A percentile compares a stretch with the other conserved stretches of the same genome.
phyloP scores from a whole-genome alignment of 345 rosid species.

The Linum lewisii region DNA sequence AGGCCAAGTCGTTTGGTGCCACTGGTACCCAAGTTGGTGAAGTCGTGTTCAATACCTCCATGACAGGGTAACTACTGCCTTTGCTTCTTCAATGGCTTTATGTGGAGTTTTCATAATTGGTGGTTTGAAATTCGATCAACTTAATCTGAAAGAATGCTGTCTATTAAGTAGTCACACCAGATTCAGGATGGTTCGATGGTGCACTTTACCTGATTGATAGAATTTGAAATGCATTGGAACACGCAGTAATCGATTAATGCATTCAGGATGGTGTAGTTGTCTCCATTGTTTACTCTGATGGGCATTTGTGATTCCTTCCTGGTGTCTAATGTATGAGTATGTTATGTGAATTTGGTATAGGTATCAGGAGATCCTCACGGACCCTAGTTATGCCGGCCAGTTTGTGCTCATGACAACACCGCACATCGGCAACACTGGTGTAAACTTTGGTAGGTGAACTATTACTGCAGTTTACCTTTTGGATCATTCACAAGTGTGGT shows the following conservation, averaged over 20 bases:
- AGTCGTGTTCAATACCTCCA: constrained; percentile 90
- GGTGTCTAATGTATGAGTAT: not conserved
- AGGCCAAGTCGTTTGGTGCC: constrained; percentile 93
- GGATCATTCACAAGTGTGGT: too few relatives aligned
- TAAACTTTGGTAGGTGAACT: constrained; percentile 59
- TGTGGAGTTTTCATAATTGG: not conserved
- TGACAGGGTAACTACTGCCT: constrained; percentile 53
- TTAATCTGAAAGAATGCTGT: not conserved
- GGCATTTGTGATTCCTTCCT: not conserved
- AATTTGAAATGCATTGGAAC: too few relatives aligned
- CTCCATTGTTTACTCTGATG: not conserved
- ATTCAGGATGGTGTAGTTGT: too few relatives aligned
- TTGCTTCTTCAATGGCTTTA: not conserved
- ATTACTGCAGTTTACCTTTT: not conserved
- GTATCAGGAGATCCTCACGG: constrained; percentile 97
- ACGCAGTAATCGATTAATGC: too few relatives aligned
- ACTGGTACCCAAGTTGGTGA: constrained; percentile 89
- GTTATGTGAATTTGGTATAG: constrained; percentile 27
- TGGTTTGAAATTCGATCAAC: not conserved
- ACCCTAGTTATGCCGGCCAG: constrained; percentile 95
- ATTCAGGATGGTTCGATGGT: too few relatives aligned
- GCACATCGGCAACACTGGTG: constrained; percentile 94
- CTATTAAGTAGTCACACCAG: too few relatives aligned
- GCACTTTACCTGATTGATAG: too few relatives aligned
- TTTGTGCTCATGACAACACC: constrained; percentile 98